These are phyloP conservation scores for Xylariaceae sp. DNA, from an alignment of 2,329 filamentous ascomycete genomes.

Conservation along the genomic window DNA sequence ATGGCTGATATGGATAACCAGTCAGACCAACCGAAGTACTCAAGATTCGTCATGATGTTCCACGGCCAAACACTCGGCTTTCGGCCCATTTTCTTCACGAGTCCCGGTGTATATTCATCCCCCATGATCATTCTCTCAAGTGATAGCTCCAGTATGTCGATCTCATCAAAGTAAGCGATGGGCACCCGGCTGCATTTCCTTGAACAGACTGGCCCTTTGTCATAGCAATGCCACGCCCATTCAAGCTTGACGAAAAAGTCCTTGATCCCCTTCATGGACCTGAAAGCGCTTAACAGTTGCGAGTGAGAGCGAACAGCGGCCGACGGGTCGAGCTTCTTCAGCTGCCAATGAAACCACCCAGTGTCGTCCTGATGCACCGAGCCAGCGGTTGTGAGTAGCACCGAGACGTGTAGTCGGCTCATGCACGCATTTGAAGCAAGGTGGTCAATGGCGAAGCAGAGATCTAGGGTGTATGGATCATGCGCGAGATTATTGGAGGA, in stretches of 20 bases:
- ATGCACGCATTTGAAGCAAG: conserved; percentile 14
- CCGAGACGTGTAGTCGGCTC: conserved; percentile 4
- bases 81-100: not conserved
- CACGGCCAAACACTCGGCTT: not conserved
- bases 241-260: conserved; percentile 22
- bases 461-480: conserved; percentile 15
- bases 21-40: not conserved
- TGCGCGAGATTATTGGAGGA: not conserved
- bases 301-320: not conserved
- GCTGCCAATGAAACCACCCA: not conserved
- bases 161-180: not conserved
- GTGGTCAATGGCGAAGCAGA: conserved; percentile 21
- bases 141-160: not conserved
- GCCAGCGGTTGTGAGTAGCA: not conserved
- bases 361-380: not conserved
- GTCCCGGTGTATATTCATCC: not conserved
- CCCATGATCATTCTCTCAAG: not conserved
- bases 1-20: not conserved
- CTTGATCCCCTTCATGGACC: conserved; percentile 9
- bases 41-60: not conserved
- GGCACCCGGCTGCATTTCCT: not conserved
- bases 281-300: conserved; percentile 1
- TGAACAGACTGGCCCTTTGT: not conserved
- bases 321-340: not conserved
- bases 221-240: conserved; percentile 15